Percentiles rank a stretch among this genome's conserved stretches.
phyloP scores from a whole-genome alignment of 2,329 filamentous ascomycete genomes.

The Furcasterigmium sp. region DNA sequence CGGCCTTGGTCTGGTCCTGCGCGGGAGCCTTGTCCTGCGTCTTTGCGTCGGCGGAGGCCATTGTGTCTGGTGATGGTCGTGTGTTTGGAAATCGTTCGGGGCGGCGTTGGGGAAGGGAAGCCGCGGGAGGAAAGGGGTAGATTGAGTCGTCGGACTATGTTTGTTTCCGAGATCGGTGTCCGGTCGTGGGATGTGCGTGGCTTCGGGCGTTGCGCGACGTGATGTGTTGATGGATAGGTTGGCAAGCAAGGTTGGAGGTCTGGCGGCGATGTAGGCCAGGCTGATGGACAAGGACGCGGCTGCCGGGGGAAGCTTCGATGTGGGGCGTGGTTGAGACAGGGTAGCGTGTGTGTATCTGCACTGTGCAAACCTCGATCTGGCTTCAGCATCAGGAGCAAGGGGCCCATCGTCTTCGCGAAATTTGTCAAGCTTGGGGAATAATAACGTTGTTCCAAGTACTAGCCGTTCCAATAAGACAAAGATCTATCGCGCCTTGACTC shows the following conservation, averaged over 20 bases:
- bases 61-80: constrained; percentile 7
- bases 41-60: constrained; percentile 23
- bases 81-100: neutral
- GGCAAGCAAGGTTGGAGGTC: neutral
- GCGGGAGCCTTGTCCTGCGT: constrained; percentile 21
- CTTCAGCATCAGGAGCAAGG: no score
- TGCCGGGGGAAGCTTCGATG: neutral
- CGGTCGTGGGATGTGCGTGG: no score
- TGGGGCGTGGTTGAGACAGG: no score
- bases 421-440: no score
- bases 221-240: no score
- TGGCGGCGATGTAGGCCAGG: neutral
- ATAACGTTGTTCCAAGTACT: no score
- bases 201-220: no score
- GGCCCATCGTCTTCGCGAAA: no score
- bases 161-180: neutral
- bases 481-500: no score
- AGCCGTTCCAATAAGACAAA: no score
- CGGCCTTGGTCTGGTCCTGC: constrained; percentile 30
- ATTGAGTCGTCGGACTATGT: neutral
- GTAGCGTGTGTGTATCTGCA: neutral
- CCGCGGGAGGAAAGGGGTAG: neutral
- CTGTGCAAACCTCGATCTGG: neutral
- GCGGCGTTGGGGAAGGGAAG: neutral
- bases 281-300: neutral